Percentiles rank a stretch among this genome's conserved stretches.
Evolutionary conservation across 23 red algal genomes (phyloP).

Genomic region (Gracilaria caudata): DNA sequence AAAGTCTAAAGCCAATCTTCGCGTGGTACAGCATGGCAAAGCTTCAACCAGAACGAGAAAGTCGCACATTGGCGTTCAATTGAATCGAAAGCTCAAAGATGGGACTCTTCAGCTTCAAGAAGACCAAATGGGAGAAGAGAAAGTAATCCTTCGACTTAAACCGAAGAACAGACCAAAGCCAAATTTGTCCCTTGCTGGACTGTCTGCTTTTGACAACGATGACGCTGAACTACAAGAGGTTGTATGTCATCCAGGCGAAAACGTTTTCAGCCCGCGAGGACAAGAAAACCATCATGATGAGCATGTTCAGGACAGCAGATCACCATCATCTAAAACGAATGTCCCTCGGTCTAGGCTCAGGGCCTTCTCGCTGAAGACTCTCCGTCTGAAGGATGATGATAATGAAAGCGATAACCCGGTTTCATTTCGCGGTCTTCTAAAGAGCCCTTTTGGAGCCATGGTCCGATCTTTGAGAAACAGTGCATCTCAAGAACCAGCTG

Average conservation of each 20-base stretch:
- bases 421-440: conserved; percentile 50
- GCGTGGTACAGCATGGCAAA: not conserved
- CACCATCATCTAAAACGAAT: not conserved
- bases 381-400: not conserved
- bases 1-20: not conserved
- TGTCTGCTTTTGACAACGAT: conserved; percentile 5
- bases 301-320: not conserved
- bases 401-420: conserved; percentile 23
- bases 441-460: conserved; percentile 38
- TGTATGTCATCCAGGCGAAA: conserved; percentile 14
- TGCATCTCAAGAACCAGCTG: not conserved
- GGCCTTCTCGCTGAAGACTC: not conserved
- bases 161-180: conserved; percentile 6
- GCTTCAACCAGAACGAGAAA: not conserved
- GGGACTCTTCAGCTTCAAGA: not conserved
- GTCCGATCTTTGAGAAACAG: not conserved
- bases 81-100: not conserved
- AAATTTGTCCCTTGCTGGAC: not conserved
- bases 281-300: not conserved
- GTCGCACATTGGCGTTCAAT: not conserved
- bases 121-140: not conserved
- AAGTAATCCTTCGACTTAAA: not conserved
- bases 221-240: conserved; percentile 10
- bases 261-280: conserved; percentile 9
- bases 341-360: not conserved